A percentile compares a stretch with the other conserved stretches of the same genome.
These are phyloP conservation scores for Teratosphaeria destructans DNA, from an alignment of 2,329 filamentous ascomycete genomes.

Conservation along the genomic window DNA sequence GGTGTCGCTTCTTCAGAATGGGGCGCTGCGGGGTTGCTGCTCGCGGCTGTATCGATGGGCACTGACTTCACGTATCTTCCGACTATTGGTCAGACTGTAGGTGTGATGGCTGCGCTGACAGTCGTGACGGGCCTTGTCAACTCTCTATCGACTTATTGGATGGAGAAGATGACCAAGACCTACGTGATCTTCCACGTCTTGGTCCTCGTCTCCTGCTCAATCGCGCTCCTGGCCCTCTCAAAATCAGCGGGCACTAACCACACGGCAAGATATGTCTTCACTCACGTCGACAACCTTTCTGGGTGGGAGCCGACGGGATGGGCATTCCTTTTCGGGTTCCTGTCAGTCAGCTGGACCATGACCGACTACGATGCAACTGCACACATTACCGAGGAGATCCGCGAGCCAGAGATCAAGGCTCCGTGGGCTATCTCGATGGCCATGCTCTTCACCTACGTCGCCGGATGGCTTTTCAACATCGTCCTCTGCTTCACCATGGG, in stretches of 20 bases:
- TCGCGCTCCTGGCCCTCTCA: slow-evolving; percentile 40
- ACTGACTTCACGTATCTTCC: slow-evolving; percentile 26
- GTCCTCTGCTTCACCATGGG: slow-evolving; percentile 50
- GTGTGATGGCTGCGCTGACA: slow-evolving; percentile 46
- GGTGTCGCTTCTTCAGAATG: slow-evolving; percentile 49
- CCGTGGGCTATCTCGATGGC: slow-evolving; percentile 48
- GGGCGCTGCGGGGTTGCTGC: slow-evolving; percentile 45
- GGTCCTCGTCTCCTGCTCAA: slow-evolving; percentile 41
- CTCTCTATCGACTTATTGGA: slow-evolving; percentile 47
- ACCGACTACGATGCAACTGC: slow-evolving; percentile 43
- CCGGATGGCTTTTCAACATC: slow-evolving; percentile 49
- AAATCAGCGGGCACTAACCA: slow-evolving; percentile 37
- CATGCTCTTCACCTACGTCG: slow-evolving; percentile 46
- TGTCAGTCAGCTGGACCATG: slow-evolving; percentile 52
- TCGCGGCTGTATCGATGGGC: slow-evolving; percentile 44
- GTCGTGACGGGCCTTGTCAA: slow-evolving; percentile 45
- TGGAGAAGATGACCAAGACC: slow-evolving; percentile 47
- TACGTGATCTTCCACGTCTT: slow-evolving; percentile 49
- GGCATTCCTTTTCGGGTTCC: slow-evolving; percentile 50
- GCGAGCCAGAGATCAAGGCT: slow-evolving; percentile 40
- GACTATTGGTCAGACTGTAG: slow-evolving; percentile 38
- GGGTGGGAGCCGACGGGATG: slow-evolving; percentile 47
- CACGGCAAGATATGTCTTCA: slow-evolving; percentile 44
- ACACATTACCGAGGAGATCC: slow-evolving; percentile 43
- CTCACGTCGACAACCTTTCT: slow-evolving; percentile 40